Evolutionary conservation across 148 eudicot species (phyloP), one percentile per base, ranked within the genome.

Genomic region (Drosera capensis): DNA sequence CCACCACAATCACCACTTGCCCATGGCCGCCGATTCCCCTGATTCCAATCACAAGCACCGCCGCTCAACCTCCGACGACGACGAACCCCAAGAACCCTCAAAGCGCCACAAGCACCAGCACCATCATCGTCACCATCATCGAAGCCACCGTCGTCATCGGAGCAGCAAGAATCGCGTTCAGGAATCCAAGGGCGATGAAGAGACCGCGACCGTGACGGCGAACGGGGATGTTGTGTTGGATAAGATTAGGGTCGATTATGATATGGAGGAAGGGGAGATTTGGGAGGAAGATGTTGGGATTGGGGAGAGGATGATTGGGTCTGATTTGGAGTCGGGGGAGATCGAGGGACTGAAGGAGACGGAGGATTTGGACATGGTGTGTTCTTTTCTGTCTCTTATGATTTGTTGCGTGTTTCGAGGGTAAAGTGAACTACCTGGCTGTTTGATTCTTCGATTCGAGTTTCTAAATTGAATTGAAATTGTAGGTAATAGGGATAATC

Each of bases 181-280:
- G 5, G 68, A 48, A 34, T 5, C 5, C 31, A 28, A 51, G 31
- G 50, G 41, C 26, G 45, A 49, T 22, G 56, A 59, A 20, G 39
- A 40, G 23, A 40, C 40, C 13, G 53, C 44, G 28, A 54, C 46
- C 48, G 56, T 40, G 2, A 58, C 51, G 46, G 64, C 41, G 30
- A n/a, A 5, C 19, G 38, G 12, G 26, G 12, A 5, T 22, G 38
- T 13, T 35, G 9, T 34, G 9, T 8, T 24, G 43, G 34, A 23
- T 40, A 42, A 30, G 31, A 20, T 22, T 54, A 31, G 42, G 61
- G 71, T 46, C 21, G 73, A 76, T 68, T 70, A 71, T 53, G 94
- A 88, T 24, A 74, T 88, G 86, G 97, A 88, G 56, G 97, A 88
- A 64, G 97, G 97, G 20, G 97, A 88, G 71, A 88, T 88, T 49